A percentile compares a stretch with the other conserved stretches of the same genome.
Evolutionary conservation across 73 alveolate genomes (phyloP).

Genomic region (Paramecium sonneborni): DNA sequence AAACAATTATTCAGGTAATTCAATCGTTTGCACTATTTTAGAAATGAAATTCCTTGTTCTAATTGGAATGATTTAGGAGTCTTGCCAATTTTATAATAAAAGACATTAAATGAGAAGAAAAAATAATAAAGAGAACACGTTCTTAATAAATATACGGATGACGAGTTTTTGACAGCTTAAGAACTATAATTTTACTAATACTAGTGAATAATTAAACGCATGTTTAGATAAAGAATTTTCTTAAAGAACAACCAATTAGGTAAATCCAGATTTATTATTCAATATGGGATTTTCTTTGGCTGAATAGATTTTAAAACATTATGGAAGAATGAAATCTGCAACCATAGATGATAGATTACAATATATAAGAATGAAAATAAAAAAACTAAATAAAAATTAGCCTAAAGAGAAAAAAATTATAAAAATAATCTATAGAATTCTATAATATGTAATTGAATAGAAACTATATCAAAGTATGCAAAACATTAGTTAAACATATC

Average conservation of each 20-base stretch:
- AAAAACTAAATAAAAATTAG: slow-evolving; percentile 53
- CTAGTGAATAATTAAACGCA: slow-evolving; percentile 64
- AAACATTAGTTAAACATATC: slow-evolving; percentile 45
- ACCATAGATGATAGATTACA: slow-evolving; percentile 51
- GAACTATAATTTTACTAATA: slow-evolving; percentile 63
- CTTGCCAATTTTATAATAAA: slow-evolving; percentile 55
- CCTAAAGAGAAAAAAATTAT: neutral
- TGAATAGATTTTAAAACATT: slow-evolving; percentile 48
- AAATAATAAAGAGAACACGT: slow-evolving; percentile 58
- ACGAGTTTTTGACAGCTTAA: slow-evolving; percentile 60
- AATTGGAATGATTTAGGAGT: slow-evolving; percentile 66
- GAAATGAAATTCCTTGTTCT: slow-evolving; percentile 58
- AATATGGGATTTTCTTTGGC: slow-evolving; percentile 63
- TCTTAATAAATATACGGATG: slow-evolving; percentile 58
- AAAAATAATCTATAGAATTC: neutral
- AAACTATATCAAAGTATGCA: slow-evolving; percentile 44
- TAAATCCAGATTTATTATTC: slow-evolving; percentile 23
- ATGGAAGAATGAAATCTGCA: slow-evolving; percentile 54
- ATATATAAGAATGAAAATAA: neutral
- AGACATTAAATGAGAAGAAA: slow-evolving; percentile 50
- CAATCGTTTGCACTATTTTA: neutral
- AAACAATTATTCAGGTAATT: slow-evolving; percentile 45
- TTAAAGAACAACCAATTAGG: slow-evolving; percentile 46
- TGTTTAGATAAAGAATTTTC: slow-evolving; percentile 63
- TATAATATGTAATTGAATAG: slow-evolving; percentile 51